Percentiles rank a stretch among this genome's conserved stretches.
Conservation (phyloP, 1,284 basidiomycete species). For the Ceratobasidium sp. region DNA sequence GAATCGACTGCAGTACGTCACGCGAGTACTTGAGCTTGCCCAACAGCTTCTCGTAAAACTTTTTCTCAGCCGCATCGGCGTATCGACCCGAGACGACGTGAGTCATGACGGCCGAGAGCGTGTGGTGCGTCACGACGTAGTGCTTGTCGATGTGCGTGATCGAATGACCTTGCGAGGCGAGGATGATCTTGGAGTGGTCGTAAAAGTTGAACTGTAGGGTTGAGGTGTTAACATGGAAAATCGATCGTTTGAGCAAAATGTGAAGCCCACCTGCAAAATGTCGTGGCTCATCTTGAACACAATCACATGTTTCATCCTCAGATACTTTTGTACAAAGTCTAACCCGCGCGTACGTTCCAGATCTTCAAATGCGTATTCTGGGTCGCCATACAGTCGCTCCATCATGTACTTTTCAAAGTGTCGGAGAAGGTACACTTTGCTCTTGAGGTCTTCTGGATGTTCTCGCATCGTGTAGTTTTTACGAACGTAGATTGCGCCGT, state of each 20-base stretch:
- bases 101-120: constrained; percentile 79
- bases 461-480: constrained; percentile 74
- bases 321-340: constrained; percentile 95
- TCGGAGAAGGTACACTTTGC: constrained; percentile 89
- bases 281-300: constrained; percentile 97
- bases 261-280: constrained; percentile 79
- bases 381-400: constrained; percentile 83
- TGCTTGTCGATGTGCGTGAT: constrained; percentile 92
- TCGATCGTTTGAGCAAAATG: constrained; percentile 5
- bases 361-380: constrained; percentile 85
- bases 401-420: constrained; percentile 96
- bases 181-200: constrained; percentile 95
- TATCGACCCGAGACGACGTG: constrained; percentile 59
- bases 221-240: constrained; percentile 36
- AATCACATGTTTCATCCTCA: constrained; percentile 96
- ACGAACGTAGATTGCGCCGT: constrained; percentile 75
- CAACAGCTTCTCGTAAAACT: constrained; percentile 72
- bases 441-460: constrained; percentile 82
- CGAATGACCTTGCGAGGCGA: constrained; percentile 82
- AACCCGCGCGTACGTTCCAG: constrained; percentile 78
- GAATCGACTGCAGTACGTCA: constrained; percentile 69
- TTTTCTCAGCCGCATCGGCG: constrained; percentile 67
- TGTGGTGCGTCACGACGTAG: constrained; percentile 81
- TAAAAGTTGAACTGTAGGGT: constrained; percentile 92
- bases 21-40: constrained; percentile 87